A percentile compares a stretch with the other conserved stretches of the same genome.
Conservation (phyloP, 2,329 filamentous ascomycete genomes). For the Aspergillus bombycis region DNA sequence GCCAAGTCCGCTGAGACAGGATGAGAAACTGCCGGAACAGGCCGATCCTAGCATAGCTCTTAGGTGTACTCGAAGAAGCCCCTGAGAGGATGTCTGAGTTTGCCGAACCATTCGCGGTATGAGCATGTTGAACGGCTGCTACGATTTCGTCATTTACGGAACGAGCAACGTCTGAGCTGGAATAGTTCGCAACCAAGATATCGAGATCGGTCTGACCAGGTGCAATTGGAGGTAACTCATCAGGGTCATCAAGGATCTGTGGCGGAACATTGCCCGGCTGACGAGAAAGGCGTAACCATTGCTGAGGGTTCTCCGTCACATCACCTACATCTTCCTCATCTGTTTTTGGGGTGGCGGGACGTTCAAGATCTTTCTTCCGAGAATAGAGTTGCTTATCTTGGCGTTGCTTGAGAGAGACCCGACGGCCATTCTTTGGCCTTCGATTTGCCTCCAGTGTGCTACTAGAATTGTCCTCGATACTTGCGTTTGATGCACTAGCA, state of each 20-base stretch:
- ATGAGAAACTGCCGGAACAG: slow-evolving; percentile 83
- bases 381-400: slow-evolving; percentile 93
- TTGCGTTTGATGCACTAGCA: slow-evolving; percentile 77
- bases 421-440: slow-evolving; percentile 70
- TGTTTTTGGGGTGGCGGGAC: slow-evolving; percentile 62
- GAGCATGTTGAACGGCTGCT: slow-evolving; percentile 66
- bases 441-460: slow-evolving; percentile 62
- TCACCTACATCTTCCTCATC: slow-evolving; percentile 64
- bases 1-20: slow-evolving; percentile 89
- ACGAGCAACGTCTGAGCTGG: slow-evolving; percentile 74
- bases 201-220: slow-evolving; percentile 77
- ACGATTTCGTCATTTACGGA: slow-evolving; percentile 78
- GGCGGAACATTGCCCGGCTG: slow-evolving; percentile 58
- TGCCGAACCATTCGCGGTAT: slow-evolving; percentile 67
- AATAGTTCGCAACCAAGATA: slow-evolving; percentile 74
- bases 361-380: slow-evolving; percentile 68
- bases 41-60: slow-evolving; percentile 80
- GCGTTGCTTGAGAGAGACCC: slow-evolving; percentile 78
- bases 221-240: slow-evolving; percentile 63
- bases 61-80: slow-evolving; percentile 63
- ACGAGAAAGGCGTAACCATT: slow-evolving; percentile 63
- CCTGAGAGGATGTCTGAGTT: slow-evolving; percentile 58
- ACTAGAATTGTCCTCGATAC: slow-evolving; percentile 68
- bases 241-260: slow-evolving; percentile 70
- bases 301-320: slow-evolving; percentile 55